Evolutionary conservation across 2,329 filamentous ascomycete genomes (phyloP), one percentile per base, ranked within the genome.

Genomic region (Trichoderma semiorbis): DNA sequence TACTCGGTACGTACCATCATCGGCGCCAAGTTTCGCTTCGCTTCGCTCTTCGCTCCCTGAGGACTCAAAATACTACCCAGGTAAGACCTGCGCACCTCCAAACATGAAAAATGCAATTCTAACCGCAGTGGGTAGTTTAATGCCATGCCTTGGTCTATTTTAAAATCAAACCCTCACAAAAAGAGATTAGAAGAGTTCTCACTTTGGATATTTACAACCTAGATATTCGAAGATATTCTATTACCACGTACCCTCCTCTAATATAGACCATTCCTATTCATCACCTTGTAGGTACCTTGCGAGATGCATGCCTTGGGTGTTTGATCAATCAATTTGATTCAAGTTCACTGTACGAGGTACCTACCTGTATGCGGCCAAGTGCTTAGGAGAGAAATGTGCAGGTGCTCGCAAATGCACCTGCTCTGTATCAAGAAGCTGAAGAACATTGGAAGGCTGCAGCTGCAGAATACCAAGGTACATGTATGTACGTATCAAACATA

Each of bases 21-120:
- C 39, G 61, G 61, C 61, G 61, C 61, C 61, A 64, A 64, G 36
- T 26, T 26, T 64, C 36, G 61, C 61, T 63, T 43, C 61, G 61
- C 61, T 63, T 63, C 36, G 60, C 60, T 47, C 61, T n/a, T 50
- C 26, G 43, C 61, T 47, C 36, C 43, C 21, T 21, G 47, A 50
- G n/a, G n/a, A 21, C 18, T 36, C 34, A 16, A 36, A 36, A 36
- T 47, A 47, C 18, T 11, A 11, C n/a, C 18, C 18, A 43, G 8
- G 21, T 24, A 53, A 53, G 47, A 53, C 47, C 39, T 47, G 61
- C 61, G 47, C 53, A 57, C 53, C 26, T 30, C 53, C 53, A 28
- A 26, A 30, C 16, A 21, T 24, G 21, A 53, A 50, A 53, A 53
- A 21, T 14, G n/a, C 21, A 21, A 14, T 53, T 53, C 21, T 24